Evolutionary conservation across 225 moss, liverwort and hornwort genomes (phyloP).

Genomic region (Bryum argenteum): DNA sequence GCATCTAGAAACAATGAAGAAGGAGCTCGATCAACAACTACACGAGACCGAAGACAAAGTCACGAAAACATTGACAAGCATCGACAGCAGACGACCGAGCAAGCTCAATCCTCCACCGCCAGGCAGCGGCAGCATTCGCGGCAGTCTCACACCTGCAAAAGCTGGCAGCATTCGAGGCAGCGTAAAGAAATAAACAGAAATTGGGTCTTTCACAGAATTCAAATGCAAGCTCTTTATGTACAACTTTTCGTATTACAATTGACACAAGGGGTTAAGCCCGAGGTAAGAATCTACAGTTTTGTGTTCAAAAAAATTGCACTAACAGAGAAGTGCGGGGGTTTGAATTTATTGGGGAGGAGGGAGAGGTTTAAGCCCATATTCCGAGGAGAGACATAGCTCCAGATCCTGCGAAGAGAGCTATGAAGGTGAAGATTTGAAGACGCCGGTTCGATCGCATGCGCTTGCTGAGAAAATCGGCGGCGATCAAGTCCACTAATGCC

Average conservation of each 20-base stretch:
- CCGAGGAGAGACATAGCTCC: conserved; percentile 68
- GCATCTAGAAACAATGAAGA: conserved; percentile 70
- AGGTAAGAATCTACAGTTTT: conserved; percentile 1
- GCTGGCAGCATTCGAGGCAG: conserved; percentile 23
- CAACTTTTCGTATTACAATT: conserved; percentile 23
- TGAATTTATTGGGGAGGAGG: no score
- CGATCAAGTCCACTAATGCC: conserved; percentile 75
- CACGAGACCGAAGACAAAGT: conserved; percentile 71
- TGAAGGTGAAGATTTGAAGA: conserved; percentile 60
- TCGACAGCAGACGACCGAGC: conserved; percentile 40
- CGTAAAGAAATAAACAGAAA: conserved; percentile 29
- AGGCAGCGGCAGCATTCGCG: conserved; percentile 19
- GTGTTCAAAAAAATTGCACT: conserved; percentile 27
- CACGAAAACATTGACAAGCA: conserved; percentile 50
- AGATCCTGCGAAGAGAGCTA: conserved; percentile 62
- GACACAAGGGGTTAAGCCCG: conserved; percentile 23
- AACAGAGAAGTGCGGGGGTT: conserved; percentile 16
- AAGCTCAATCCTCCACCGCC: conserved; percentile 25
- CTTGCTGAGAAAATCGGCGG: conserved; percentile 80
- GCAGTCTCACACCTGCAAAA: conserved; percentile 25
- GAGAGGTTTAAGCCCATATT: conserved; percentile 51
- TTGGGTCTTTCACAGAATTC: no score
- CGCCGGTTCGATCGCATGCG: conserved; percentile 66
- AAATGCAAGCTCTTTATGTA: conserved; percentile 21
- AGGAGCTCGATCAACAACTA: conserved; percentile 76